Evolutionary conservation across 73 alveolate genomes (phyloP).

Genomic region (Tetrahymena elliotti): DNA sequence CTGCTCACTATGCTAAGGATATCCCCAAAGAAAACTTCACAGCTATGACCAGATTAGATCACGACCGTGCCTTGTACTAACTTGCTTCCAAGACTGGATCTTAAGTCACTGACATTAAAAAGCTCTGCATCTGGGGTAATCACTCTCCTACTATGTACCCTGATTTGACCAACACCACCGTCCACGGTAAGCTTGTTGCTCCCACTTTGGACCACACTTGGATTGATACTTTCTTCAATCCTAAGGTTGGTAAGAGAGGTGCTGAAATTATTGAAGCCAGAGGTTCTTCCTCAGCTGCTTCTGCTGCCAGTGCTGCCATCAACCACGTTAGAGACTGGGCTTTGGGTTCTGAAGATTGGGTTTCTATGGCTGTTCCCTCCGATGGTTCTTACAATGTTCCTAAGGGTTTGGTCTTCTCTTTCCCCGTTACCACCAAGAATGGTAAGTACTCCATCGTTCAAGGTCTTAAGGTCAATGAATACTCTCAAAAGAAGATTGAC

Average conservation of each 20-base stretch:
- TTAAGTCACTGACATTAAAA: conserved; percentile 63
- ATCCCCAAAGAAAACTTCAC: conserved; percentile 93
- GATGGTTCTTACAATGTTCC: conserved; percentile 84
- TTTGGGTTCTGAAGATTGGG: conserved; percentile 83
- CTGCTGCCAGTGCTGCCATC: conserved; percentile 97
- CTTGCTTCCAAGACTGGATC: conserved; percentile 77
- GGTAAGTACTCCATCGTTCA: conserved; percentile 66
- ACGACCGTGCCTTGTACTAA: conserved; percentile 91
- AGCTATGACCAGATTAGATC: conserved; percentile 97
- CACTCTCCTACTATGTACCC: conserved; percentile 96
- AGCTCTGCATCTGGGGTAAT: conserved; percentile 92
- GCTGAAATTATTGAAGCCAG: conserved; percentile 92
- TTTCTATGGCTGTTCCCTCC: conserved; percentile 84
- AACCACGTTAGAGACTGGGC: conserved; percentile 98
- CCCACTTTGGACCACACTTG: conserved; percentile 48
- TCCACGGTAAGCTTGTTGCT: conserved; percentile 42
- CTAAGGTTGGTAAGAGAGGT: conserved; percentile 94
- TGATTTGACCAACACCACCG: conserved; percentile 62
- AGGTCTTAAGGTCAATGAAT: conserved; percentile 64
- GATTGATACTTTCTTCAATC: conserved; percentile 75
- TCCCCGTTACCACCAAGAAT: conserved; percentile 68
- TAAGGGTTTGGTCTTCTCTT: conserved; percentile 81
- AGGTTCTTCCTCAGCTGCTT: conserved; percentile 87
- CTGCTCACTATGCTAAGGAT: conserved; percentile 74
- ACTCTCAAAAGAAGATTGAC: conserved; percentile 50